Evolutionary conservation across 1,139 yeast species (phyloP).

Genomic region (Geotrichum fermentans): DNA sequence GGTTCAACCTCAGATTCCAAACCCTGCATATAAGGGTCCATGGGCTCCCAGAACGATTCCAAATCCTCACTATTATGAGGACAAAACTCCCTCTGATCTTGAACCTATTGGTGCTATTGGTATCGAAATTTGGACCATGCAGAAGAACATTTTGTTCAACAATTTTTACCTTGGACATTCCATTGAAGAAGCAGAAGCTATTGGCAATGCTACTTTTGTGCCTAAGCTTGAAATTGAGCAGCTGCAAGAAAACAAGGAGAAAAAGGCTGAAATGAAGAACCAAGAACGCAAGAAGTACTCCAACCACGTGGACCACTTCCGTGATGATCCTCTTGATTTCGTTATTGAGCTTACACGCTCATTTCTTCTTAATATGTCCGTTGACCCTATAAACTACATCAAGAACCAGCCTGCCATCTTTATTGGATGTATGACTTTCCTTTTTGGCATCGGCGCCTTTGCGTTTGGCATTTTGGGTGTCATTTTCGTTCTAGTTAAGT

Average conservation of each 20-base stretch:
- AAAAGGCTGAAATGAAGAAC: conserved; percentile 33
- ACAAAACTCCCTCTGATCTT: conserved; percentile 53
- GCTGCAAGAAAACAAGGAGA: conserved; percentile 36
- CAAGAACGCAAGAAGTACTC: conserved; percentile 26
- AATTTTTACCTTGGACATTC: conserved; percentile 84
- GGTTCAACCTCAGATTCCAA: conserved; percentile 60
- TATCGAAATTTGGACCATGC: conserved; percentile 89
- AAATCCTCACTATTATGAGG: conserved; percentile 68
- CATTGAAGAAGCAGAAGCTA: conserved; percentile 68
- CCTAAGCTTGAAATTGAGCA: conserved; percentile 59
- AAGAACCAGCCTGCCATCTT: conserved; percentile 37
- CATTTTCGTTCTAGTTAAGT: conserved; percentile 21
- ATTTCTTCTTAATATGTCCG: conserved; percentile 34
- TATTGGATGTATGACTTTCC: conserved; percentile 28
- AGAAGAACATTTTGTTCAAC: conserved; percentile 66
- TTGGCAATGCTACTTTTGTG: conserved; percentile 71
- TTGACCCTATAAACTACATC: conserved; percentile 35
- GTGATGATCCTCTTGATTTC: conserved; percentile 38
- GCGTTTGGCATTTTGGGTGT: conserved; percentile 30
- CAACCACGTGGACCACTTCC: conserved; percentile 31
- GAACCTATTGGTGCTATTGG: conserved; percentile 77
- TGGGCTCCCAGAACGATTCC: conserved; percentile 67
- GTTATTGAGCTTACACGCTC: conserved; percentile 30
- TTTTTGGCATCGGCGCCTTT: conserved; percentile 25
- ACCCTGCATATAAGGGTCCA: conserved; percentile 73